phyloP scores from a whole-genome alignment of 2,329 filamentous ascomycete species.

The Trichoderma aggressivum region DNA sequence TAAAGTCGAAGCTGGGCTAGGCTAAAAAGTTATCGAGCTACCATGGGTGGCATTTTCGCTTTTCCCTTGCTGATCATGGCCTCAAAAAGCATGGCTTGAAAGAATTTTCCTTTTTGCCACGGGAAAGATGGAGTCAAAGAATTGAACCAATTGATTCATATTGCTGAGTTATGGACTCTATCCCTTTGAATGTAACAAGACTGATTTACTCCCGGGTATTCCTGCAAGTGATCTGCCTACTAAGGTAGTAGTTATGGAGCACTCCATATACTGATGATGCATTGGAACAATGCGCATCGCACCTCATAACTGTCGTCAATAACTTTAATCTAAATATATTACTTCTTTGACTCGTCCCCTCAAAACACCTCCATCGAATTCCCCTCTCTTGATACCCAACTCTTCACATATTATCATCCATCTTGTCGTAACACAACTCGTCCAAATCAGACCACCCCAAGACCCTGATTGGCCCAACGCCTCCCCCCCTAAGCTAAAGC shows the following conservation, averaged over 20 bases:
- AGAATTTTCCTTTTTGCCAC: background rate
- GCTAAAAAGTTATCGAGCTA: too few relatives aligned
- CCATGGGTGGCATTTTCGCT: background rate
- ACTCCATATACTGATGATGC: background rate
- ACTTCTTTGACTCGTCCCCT: background rate
- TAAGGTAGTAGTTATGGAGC: too few relatives aligned
- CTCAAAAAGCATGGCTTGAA: background rate
- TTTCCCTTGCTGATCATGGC: background rate
- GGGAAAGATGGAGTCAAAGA: fast-evolving
- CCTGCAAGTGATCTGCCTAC: too few relatives aligned
- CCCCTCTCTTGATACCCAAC: background rate
- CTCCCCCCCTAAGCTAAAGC: background rate
- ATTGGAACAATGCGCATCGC: background rate
- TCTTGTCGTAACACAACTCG: background rate
- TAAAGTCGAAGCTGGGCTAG: too few relatives aligned
- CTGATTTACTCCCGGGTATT: background rate
- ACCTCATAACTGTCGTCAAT: too few relatives aligned
- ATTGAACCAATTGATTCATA: background rate
- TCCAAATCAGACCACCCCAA: background rate
- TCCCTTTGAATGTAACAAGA: background rate
- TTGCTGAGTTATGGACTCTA: background rate
- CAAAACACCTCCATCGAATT: background rate
- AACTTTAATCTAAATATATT: background rate
- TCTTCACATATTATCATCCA: background rate
- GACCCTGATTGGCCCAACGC: background rate